Evolutionary conservation across 495 filamentous ascomycete genomes (phyloP), one percentile per base, ranked within the genome.

Genomic region (Xylaria telfairii): DNA sequence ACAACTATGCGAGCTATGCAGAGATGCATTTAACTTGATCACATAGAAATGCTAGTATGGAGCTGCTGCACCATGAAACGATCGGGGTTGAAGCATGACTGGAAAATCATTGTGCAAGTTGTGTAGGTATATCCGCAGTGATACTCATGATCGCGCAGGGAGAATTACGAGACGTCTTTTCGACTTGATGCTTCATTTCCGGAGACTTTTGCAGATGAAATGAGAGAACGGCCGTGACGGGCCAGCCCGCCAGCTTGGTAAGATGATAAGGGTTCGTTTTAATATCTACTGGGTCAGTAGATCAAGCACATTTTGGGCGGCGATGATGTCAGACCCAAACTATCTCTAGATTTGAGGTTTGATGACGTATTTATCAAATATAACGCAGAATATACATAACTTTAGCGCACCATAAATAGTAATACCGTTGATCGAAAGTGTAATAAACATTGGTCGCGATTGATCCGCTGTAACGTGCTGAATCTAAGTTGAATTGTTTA

Each of bases 321-420:
- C 24, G 42, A 47, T 64, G 59, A 61, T 42, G 21, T 61, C 59
- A 61, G 59, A 42, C 54, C 59, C 59, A 0, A 61, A 26, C n/a
- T 34, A 24, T 61, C 7, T 10, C 34, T 10, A 28, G 2, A 41
- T 19, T 9, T 26, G 3, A 61, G 12, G 37, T 15, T 4, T 10
- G 26, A 62, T 62, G 59, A 62, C 21, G 59, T 62, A 39, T 41
- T 62, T 1, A 24, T 59, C 30, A 59, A 8, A n/a, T 28, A 30
- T 13, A 28, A 54, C 12, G 3, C 26, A 30, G 51, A 54, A n/a
- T n/a, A n/a, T n/a, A 30, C 19, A 30, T 54, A 30, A 7, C 49
- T 53, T 13, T 28, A 53, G 24, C 12, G 12, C 24, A 1, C 19
- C 46, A 49, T 21, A 24, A 24, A 51, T 24, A 24, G 47, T 9